Base-by-base conservation (phyloP, 306 rosid genomes). In the Acacia crassicarpa region DNA sequence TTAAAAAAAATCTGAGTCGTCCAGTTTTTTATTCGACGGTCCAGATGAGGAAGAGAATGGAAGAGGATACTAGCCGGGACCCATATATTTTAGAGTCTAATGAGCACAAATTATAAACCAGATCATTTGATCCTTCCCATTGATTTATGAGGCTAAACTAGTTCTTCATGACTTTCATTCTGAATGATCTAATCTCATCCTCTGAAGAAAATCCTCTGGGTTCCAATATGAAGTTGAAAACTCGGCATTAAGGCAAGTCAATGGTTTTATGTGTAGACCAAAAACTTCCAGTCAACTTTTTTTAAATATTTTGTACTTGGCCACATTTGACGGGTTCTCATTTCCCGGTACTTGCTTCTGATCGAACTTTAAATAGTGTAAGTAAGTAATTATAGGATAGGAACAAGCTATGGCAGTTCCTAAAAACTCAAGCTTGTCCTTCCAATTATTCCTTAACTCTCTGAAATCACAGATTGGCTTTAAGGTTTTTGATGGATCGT, bases 321-420 rank as follows among this genome's bases (percentile, higher is more conserved):
- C 46, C 15, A 8, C 40, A 4, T 10, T 15, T 14, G 38, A 62
- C 13, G 35, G 10, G 48, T 75, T 85, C 86, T 79, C 80, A 12
- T 44, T 30, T 69, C 32, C 70, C 35, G 6, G 46, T 14, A 40
- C 14, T 32, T n/a, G 23, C 16, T 30, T 14, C 13, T 48, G 15
- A 30, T 56, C 32, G 33, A 62, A 70, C 45, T 22, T n/a, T 22
- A 22, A 75, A 62, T 86, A 79, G 71, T 70, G 20, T 7, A 9
- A 62, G 66, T 25, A 9, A 62, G 67, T 33, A 23, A 33, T 56
- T 20, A 56, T n/a, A 8, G 63, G 63, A 56, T 65, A 4, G 80
- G 80, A 83, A 71, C 76, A 63, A 65, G 56, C 15, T 63, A 76
- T 19, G 68, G 77, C 43, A 80, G 72, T 72, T 86, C 46, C 82